Evolutionary conservation across 2,329 filamentous ascomycete species (phyloP).

Genomic region (Penicillium sclerotigenum): DNA sequence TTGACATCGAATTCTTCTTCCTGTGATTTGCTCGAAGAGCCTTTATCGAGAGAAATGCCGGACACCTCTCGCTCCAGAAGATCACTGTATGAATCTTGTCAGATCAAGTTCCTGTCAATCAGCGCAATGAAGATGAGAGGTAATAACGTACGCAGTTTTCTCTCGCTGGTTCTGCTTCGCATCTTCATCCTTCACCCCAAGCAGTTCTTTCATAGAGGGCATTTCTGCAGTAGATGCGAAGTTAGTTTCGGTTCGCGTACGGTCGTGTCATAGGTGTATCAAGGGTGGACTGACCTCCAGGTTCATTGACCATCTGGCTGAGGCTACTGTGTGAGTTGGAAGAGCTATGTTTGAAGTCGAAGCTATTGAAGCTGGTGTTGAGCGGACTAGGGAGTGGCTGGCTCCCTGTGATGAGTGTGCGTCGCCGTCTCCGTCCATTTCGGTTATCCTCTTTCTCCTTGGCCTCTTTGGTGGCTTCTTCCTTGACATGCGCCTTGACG

Average conservation of each 20-base stretch:
- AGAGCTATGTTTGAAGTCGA: slow-evolving; percentile 62
- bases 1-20: slow-evolving; percentile 51
- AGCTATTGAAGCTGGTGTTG: slow-evolving; percentile 82
- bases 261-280: slow-evolving; percentile 19
- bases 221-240: slow-evolving; percentile 43
- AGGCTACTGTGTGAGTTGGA: slow-evolving; percentile 70
- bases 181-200: slow-evolving; percentile 58
- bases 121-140: background rate
- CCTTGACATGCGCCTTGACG: slow-evolving; percentile 92
- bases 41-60: slow-evolving; percentile 86
- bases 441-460: slow-evolving; percentile 91
- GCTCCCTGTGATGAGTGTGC: slow-evolving; percentile 94
- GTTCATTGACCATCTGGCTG: slow-evolving; percentile 77
- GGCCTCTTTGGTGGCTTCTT: slow-evolving; percentile 59
- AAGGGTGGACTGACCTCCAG: slow-evolving; percentile 55
- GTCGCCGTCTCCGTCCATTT: slow-evolving; percentile 82
- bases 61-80: slow-evolving; percentile 89
- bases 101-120: background rate
- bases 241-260: slow-evolving; percentile 36
- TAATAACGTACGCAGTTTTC: slow-evolving; percentile 81
- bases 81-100: slow-evolving; percentile 57
- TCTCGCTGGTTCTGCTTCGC: slow-evolving; percentile 75
- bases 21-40: slow-evolving; percentile 37
- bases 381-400: slow-evolving; percentile 93
- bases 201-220: slow-evolving; percentile 56